phyloP scores from a whole-genome alignment of 2,329 filamentous ascomycete genomes.

The Fusarium papillatum region DNA sequence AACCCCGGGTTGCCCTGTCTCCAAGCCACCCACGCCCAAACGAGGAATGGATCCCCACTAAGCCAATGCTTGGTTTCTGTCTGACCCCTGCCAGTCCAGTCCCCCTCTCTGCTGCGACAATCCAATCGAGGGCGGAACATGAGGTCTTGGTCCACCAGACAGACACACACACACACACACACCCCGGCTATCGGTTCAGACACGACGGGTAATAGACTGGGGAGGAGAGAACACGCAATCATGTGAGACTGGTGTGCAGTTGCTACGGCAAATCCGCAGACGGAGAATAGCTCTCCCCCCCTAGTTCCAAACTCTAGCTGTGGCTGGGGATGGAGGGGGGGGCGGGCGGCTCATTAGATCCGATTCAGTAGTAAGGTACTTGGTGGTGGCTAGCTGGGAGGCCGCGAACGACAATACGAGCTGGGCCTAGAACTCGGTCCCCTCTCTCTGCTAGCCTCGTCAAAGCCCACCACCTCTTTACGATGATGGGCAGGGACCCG shows the following conservation, averaged over 20 bases:
- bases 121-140: constrained; percentile 6
- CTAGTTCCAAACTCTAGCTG: neutral
- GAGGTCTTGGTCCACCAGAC: neutral
- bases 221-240: neutral
- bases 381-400: neutral
- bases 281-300: neutral
- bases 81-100: neutral
- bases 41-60: constrained; percentile 16
- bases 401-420: neutral
- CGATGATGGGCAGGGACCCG: neutral
- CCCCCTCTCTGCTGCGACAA: neutral
- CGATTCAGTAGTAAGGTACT: neutral
- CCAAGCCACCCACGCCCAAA: constrained; percentile 17
- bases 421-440: neutral
- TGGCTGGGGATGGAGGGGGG: neutral
- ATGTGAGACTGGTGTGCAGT: neutral
- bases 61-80: neutral
- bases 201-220: neutral
- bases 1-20: constrained; percentile 22
- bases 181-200: neutral
- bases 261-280: neutral
- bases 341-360: constrained; percentile 1
- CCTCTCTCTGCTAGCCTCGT: neutral
- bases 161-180: neutral
- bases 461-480: neutral